Conservation (phyloP, 1,284 basidiomycete species). For the Tilletia caries region DNA sequence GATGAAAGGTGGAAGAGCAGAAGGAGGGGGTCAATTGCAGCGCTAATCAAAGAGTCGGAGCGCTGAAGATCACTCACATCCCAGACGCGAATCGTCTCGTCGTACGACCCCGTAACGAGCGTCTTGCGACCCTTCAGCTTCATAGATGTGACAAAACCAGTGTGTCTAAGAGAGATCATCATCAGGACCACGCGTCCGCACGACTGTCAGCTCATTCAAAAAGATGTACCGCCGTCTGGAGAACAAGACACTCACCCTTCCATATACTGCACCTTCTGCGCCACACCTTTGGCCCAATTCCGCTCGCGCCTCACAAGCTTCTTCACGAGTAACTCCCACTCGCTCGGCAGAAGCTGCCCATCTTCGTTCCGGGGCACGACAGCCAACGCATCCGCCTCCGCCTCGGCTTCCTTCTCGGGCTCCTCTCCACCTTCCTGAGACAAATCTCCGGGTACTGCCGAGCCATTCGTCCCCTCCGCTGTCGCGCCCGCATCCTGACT, state of each 20-base stretch:
- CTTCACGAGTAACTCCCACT: conserved; percentile 68
- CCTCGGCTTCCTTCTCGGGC: neutral
- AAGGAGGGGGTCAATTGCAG: too few relatives aligned
- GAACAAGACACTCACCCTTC: conserved; percentile 58
- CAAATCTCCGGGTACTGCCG: neutral
- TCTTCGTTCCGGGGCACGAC: conserved; percentile 21
- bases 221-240: neutral
- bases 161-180: conserved; percentile 58
- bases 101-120: conserved; percentile 81
- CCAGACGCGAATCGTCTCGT: conserved; percentile 60
- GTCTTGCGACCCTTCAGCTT: conserved; percentile 64
- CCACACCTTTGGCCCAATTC: conserved; percentile 68
- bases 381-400: conserved; percentile 14
- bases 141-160: conserved; percentile 80
- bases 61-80: conserved; percentile 23
- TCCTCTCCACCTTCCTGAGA: neutral
- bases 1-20: conserved; percentile 70
- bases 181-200: too few relatives aligned
- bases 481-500: neutral
- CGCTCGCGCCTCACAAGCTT: conserved; percentile 78
- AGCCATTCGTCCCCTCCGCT: neutral
- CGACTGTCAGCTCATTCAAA: too few relatives aligned
- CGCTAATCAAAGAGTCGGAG: too few relatives aligned
- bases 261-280: conserved; percentile 72
- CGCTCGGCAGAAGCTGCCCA: conserved; percentile 17